Evolutionary conservation across 139 green algal species (phyloP).

Genomic region (Chlorella vulgaris): DNA sequence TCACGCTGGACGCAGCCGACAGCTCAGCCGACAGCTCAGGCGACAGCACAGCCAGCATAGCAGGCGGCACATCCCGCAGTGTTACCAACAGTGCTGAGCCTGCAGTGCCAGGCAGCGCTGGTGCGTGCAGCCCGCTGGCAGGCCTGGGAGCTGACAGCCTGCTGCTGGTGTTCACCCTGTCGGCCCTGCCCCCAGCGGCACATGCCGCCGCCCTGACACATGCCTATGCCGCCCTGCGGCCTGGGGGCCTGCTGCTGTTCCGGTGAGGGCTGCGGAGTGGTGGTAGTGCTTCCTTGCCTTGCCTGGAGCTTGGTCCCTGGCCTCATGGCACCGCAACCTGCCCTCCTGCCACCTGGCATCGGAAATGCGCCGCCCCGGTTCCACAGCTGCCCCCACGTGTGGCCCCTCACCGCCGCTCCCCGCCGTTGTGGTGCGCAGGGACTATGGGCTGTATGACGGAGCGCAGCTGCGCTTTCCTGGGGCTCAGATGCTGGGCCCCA

Average conservation of each 20-base stretch:
- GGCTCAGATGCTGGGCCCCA: slow-evolving; percentile 49
- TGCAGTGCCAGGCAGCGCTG: not conserved
- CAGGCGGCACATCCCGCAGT: not conserved
- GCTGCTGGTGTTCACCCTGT: slow-evolving; percentile 85
- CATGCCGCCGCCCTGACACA: slow-evolving; percentile 44
- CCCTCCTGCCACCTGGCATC: not conserved
- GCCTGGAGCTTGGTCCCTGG: no score
- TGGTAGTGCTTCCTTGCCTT: not conserved
- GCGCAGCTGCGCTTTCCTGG: slow-evolving; percentile 55
- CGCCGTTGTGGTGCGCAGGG: slow-evolving; percentile 45
- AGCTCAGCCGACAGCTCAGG: no score
- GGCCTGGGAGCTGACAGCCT: slow-evolving; percentile 52
- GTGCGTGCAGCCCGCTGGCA: slow-evolving; percentile 30
- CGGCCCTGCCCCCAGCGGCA: slow-evolving; percentile 56
- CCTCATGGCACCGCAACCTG: no score
- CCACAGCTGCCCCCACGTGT: not conserved
- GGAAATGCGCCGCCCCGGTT: not conserved
- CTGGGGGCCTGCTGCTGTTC: slow-evolving; percentile 70
- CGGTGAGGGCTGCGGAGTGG: not conserved
- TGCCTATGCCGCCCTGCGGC: slow-evolving; percentile 49
- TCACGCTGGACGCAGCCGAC: slow-evolving; percentile 48
- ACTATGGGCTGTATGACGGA: slow-evolving; percentile 85
- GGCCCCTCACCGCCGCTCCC: not conserved
- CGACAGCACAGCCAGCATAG: not conserved
- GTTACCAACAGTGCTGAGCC: not conserved